Evolutionary conservation across 2,329 filamentous ascomycete genomes (phyloP), one percentile per base, ranked within the genome.

Genomic region (Xylariaceae sp.): DNA sequence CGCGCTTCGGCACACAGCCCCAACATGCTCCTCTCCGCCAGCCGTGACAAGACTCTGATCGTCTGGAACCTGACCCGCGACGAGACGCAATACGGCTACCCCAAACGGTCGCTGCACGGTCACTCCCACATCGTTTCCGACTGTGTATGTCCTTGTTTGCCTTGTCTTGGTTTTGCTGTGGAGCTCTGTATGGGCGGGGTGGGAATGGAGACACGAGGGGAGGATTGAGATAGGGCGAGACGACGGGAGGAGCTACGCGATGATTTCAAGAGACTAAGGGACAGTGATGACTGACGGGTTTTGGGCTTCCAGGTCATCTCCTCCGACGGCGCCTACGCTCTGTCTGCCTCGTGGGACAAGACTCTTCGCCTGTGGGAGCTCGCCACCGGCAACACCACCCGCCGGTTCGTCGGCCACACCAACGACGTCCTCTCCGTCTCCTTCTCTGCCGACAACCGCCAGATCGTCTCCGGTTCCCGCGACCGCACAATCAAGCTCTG

Each of bases 51-150:
- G 88, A 89, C 89, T 68, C 83, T 99, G 76, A 99, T 99, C 82
- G 95, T 99, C 86, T 99, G 94, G 94, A 96, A 96, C 85, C 85
- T 99, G 72, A 97, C 94, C 78, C 92, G 94, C 79, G 92, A 97
- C 78, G 94, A 97, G 81, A 86, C 86, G 75, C 87, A 89, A 74
- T 99, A 97, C 84, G 94, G 94, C 71, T 96, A 96, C 85, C 94
- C 94, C 74, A 97, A 99, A 87, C 88, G 94, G 80, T 95, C 90
- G 74, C 91, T 99, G 68, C 87, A 95, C 81, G 94, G 94, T 73
- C 94, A 99, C 85, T 96, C 92, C 65, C 94, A 99, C 87, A 99
- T 99, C 77, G 92, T 99, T 75, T 97, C 94, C 77, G 94, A 99
- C 88, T 97, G 94, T 81, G 94, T 95, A 94, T 71, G 89, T 88